phyloP scores from a whole-genome alignment of 257 asterid species.

The Gentiana dahurica region DNA sequence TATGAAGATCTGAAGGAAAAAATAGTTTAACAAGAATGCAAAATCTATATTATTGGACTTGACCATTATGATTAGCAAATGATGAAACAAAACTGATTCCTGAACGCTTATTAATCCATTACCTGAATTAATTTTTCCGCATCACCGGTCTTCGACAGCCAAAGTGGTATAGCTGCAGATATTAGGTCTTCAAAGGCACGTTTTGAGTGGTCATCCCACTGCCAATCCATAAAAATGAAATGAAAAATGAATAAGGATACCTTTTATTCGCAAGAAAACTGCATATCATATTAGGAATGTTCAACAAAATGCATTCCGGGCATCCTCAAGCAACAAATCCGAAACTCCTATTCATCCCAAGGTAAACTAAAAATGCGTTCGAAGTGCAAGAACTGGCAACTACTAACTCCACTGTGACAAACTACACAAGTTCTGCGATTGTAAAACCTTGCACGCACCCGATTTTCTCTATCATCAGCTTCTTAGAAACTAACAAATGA shows the following conservation, averaged over 20 bases:
- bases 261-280: too few species aligned
- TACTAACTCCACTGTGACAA: neutral
- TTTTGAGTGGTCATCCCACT: slow-evolving; percentile 91
- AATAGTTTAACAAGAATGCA: slow-evolving; percentile 12
- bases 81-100: neutral
- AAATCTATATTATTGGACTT: neutral
- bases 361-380: neutral
- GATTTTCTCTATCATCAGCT: neutral
- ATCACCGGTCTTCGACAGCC: slow-evolving; percentile 55
- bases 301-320: too few species aligned
- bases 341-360: too few species aligned
- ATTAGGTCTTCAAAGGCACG: slow-evolving; percentile 74
- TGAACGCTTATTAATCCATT: slow-evolving; percentile 11
- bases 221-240: neutral
- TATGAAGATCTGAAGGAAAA: slow-evolving; percentile 58
- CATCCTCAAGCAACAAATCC: too few species aligned
- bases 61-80: neutral
- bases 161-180: slow-evolving; percentile 82
- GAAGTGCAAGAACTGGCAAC: neutral
- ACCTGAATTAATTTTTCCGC: slow-evolving; percentile 77
- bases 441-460: too few species aligned
- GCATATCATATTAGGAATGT: too few species aligned
- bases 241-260: too few species aligned
- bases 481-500: neutral
- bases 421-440: neutral